Percentiles rank a stretch among this genome's conserved stretches.
Conservation (phyloP, 306 rosid genomes). For the Calophaca sinica region DNA sequence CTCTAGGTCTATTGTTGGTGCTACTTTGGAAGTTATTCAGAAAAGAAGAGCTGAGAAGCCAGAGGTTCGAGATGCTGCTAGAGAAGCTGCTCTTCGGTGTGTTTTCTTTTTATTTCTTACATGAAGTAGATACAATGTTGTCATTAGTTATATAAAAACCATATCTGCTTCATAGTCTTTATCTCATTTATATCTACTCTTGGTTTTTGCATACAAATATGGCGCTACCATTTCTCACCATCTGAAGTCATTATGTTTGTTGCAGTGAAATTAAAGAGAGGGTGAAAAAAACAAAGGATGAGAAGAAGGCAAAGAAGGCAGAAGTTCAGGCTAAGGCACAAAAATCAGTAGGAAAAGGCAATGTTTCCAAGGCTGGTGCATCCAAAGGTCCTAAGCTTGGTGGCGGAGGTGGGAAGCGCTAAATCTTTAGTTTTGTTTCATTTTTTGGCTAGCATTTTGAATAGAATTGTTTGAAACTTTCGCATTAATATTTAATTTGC, state of each 20-base stretch:
- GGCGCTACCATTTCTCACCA: not conserved
- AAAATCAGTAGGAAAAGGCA: slow-evolving; percentile 66
- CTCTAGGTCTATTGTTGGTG: slow-evolving; percentile 49
- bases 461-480: slow-evolving; percentile 38
- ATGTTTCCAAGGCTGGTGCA: slow-evolving; percentile 61
- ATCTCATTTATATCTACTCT: not conserved
- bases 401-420: slow-evolving; percentile 91
- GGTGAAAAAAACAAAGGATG: slow-evolving; percentile 86
- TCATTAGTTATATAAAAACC: not conserved
- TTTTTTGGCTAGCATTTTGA: slow-evolving; percentile 32
- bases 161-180: not conserved
- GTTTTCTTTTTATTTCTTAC: not conserved
- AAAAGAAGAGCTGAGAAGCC: slow-evolving; percentile 41
- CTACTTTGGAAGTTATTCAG: slow-evolving; percentile 44
- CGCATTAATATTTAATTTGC: slow-evolving; percentile 46
- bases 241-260: not conserved
- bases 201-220: too few relatives aligned
- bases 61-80: slow-evolving; percentile 42
- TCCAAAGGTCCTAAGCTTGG: slow-evolving; percentile 91
- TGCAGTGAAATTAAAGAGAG: slow-evolving; percentile 86
- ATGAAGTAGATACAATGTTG: not conserved
- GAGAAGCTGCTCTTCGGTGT: slow-evolving; percentile 49
- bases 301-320: slow-evolving; percentile 86
- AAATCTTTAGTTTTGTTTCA: slow-evolving; percentile 43
- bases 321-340: slow-evolving; percentile 69